Conservation (phyloP, 495 filamentous ascomycete species). For the Podospora fimiseda region DNA sequence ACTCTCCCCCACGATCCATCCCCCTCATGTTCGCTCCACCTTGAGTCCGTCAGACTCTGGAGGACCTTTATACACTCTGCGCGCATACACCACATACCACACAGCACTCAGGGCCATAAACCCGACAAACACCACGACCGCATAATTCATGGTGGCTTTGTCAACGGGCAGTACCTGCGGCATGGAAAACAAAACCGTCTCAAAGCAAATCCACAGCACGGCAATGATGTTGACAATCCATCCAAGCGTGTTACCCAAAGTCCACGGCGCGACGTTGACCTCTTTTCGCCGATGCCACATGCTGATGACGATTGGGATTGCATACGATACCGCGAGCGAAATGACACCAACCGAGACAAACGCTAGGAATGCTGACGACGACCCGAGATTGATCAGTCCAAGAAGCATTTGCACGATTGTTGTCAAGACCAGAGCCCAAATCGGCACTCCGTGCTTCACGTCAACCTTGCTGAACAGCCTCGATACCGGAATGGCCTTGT, state of each 20-base stretch:
- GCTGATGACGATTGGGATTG: constrained; percentile 50
- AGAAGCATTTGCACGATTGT: constrained; percentile 52
- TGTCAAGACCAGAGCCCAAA: constrained; percentile 52
- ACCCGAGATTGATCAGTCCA: constrained; percentile 54
- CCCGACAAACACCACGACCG: constrained; percentile 50
- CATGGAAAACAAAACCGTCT: constrained; percentile 56
- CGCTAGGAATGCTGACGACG: constrained; percentile 54
- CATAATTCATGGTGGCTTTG: constrained; percentile 54
- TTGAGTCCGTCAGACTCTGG: constrained; percentile 21
- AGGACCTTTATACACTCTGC: constrained; percentile 38
- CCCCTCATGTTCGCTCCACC: constrained; percentile 1
- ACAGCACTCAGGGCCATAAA: constrained; percentile 48
- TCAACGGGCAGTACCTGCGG: constrained; percentile 51
- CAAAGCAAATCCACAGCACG: constrained; percentile 49
- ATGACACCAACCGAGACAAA: constrained; percentile 60
- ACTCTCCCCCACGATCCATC: not conserved
- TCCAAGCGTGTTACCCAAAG: constrained; percentile 45
- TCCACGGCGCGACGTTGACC: constrained; percentile 48
- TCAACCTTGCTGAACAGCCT: constrained; percentile 56
- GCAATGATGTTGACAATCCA: constrained; percentile 48
- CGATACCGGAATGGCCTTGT: constrained; percentile 63
- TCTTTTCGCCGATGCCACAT: constrained; percentile 31
- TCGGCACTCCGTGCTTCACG: constrained; percentile 41
- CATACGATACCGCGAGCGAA: constrained; percentile 58
- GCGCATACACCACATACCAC: constrained; percentile 65